A percentile compares a stretch with the other conserved stretches of the same genome.
phyloP scores from a whole-genome alignment of 768 basidiomycete genomes.

The Myochromella boudieri region DNA sequence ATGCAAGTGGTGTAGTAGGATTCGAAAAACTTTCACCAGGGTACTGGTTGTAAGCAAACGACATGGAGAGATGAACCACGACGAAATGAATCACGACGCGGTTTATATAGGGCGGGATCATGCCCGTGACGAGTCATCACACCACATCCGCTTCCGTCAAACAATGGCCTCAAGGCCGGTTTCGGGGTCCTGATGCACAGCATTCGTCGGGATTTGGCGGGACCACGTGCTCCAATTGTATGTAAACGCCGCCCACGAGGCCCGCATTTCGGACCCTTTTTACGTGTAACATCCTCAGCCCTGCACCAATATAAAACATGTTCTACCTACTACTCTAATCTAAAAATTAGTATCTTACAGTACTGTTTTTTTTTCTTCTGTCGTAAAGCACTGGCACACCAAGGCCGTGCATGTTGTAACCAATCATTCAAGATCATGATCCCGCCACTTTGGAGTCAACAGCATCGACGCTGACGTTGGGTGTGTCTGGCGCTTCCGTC shows the following conservation, averaged over 20 bases:
- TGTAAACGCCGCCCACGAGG: too few species aligned
- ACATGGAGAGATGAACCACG: slow-evolving; percentile 39
- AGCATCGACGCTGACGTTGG: slow-evolving; percentile 17
- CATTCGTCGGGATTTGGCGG: slow-evolving; percentile 28
- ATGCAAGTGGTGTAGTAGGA: slow-evolving; percentile 44
- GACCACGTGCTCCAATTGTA: slow-evolving; percentile 22
- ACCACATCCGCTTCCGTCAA: slow-evolving; percentile 25
- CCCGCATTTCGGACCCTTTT: too few species aligned
- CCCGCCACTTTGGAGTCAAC: slow-evolving; percentile 5
- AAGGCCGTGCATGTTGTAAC: too few species aligned
- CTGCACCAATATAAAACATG: too few species aligned
- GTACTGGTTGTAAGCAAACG: slow-evolving; percentile 46
- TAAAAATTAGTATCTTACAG: slow-evolving; percentile 14
- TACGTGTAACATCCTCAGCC: too few species aligned
- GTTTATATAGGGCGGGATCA: slow-evolving; percentile 35
- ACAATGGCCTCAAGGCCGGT: slow-evolving; percentile 35
- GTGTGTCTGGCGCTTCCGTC: slow-evolving; percentile 24
- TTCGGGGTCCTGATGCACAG: slow-evolving; percentile 30
- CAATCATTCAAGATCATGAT: not conserved
- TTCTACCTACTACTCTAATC: slow-evolving; percentile 6
- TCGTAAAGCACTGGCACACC: too few species aligned
- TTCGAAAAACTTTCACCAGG: slow-evolving; percentile 46
- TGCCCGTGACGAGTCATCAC: slow-evolving; percentile 29
- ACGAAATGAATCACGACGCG: slow-evolving; percentile 18
- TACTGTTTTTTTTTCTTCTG: slow-evolving; percentile 7